Percentiles rank a stretch among this genome's conserved stretches.
Conservation (phyloP, 495 filamentous ascomycete genomes). For the Mycothermus thermophilus region DNA sequence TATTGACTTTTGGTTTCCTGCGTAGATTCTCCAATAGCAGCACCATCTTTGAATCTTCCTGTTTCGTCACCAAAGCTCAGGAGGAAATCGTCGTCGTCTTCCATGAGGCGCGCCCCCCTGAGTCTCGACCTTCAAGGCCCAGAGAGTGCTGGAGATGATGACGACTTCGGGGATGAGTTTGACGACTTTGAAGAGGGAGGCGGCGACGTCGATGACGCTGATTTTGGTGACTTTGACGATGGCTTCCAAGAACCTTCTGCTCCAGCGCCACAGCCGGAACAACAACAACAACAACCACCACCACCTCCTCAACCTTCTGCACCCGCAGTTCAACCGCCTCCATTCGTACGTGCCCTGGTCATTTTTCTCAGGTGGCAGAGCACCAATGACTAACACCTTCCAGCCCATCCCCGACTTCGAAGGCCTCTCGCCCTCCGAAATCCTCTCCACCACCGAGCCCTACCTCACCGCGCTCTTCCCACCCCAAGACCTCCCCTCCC, state of each 20-base stretch:
- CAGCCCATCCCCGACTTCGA: constrained; percentile 65
- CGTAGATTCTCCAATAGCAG: constrained; percentile 29
- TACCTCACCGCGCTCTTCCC: constrained; percentile 46
- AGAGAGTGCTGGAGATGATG: constrained; percentile 9
- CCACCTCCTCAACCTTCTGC: constrained; percentile 9
- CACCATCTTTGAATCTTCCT: constrained; percentile 21
- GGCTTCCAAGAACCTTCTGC: constrained; percentile 56
- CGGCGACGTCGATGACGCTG: constrained; percentile 51
- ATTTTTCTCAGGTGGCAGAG: no score
- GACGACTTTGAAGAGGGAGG: constrained; percentile 87
- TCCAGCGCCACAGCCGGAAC: constrained; percentile 16
- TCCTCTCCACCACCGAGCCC: constrained; percentile 35
- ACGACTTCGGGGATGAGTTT: constrained; percentile 74
- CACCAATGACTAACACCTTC: constrained; percentile 2
- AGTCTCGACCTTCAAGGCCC: constrained; percentile 5
- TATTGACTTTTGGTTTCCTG: constrained; percentile 21
- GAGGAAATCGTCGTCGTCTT: constrained; percentile 24
- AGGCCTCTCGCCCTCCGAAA: constrained; percentile 39
- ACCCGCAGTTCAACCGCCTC: constrained; percentile 29
- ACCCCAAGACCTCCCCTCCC: constrained; percentile 33
- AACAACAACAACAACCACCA: constrained; percentile 11
- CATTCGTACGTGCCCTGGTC: constrained; percentile 31
- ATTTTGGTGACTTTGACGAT: constrained; percentile 65
- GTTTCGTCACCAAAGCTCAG: constrained; percentile 11
- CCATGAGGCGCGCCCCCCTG: constrained; percentile 8